A percentile compares a stretch with the other conserved stretches of the same genome.
Conservation (phyloP, 371 early-diverging fungal species). For the Mucor saturninus region DNA sequence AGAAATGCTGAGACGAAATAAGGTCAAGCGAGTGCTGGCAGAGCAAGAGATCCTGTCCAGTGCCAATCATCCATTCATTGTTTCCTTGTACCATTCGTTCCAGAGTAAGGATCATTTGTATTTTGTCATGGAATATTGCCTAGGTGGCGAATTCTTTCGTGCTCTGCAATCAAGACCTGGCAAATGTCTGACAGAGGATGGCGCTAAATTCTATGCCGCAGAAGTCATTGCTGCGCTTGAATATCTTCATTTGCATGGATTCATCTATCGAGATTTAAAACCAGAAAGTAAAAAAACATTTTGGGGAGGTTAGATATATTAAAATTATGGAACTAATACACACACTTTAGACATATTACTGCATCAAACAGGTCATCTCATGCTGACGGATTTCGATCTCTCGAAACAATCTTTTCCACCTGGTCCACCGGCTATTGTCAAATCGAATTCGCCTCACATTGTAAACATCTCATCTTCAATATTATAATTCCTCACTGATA, state of each 20-base stretch:
- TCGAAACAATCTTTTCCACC: conserved; percentile 85
- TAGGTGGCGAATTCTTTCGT: conserved; percentile 97
- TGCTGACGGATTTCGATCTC: conserved; percentile 96
- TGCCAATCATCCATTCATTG: conserved; percentile 96
- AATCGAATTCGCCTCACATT: conserved; percentile 57
- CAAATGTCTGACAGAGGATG: conserved; percentile 84
- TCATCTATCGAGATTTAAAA: conserved; percentile 97
- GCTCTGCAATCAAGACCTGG: conserved; percentile 81
- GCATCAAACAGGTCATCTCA: conserved; percentile 93
- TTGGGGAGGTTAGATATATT: not conserved
- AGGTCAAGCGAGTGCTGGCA: conserved; percentile 92
- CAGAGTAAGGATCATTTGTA: conserved; percentile 94
- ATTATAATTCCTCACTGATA: not conserved
- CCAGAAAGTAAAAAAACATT: conserved; percentile 80
- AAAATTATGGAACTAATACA: not conserved
- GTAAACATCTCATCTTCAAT: conserved; percentile 29
- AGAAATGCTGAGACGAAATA: conserved; percentile 95
- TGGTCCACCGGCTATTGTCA: conserved; percentile 77
- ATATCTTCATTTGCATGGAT: conserved; percentile 93
- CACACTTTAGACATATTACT: conserved; percentile 78
- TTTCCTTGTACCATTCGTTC: conserved; percentile 95
- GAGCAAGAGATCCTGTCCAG: conserved; percentile 95
- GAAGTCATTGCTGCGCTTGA: conserved; percentile 94
- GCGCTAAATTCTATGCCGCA: conserved; percentile 97
- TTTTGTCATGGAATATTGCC: conserved; percentile 98